A percentile compares a stretch with the other conserved stretches of the same genome.
Evolutionary conservation across 306 rosid genomes (phyloP).

Genomic region (Carpinus viminea): DNA sequence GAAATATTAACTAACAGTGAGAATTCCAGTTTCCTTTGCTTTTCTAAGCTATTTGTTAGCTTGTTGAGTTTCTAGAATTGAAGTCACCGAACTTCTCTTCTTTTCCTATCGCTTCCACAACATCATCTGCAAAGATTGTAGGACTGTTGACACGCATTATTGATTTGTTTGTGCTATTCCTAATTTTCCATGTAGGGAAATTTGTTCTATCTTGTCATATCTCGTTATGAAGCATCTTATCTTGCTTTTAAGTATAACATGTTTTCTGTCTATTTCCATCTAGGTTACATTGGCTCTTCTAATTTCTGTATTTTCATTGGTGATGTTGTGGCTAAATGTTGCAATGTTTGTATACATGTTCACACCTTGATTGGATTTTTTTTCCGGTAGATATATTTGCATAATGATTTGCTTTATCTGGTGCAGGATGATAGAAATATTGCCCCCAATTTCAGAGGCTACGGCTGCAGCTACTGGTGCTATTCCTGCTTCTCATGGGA

Average conservation of each 20-base stretch:
- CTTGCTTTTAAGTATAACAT: neutral
- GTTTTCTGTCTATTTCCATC: neutral
- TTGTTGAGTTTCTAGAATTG: too few species aligned
- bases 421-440: slow-evolving; percentile 75
- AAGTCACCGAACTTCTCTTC: too few species aligned
- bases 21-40: too few species aligned
- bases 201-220: neutral
- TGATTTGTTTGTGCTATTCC: neutral
- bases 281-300: neutral
- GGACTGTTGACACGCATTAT: neutral
- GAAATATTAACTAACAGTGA: too few species aligned
- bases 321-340: neutral
- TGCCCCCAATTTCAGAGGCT: slow-evolving; percentile 58
- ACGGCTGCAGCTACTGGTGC: slow-evolving; percentile 38
- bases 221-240: neutral
- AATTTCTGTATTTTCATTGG: neutral
- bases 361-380: neutral
- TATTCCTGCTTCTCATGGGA: slow-evolving; percentile 71
- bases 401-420: slow-evolving; percentile 18
- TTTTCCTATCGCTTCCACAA: too few species aligned
- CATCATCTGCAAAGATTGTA: neutral
- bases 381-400: neutral
- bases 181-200: neutral
- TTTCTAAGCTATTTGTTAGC: too few species aligned
- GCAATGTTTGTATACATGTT: neutral